phyloP scores from a whole-genome alignment of 2,329 filamentous ascomycete genomes.

The Stenocarpella maydis region DNA sequence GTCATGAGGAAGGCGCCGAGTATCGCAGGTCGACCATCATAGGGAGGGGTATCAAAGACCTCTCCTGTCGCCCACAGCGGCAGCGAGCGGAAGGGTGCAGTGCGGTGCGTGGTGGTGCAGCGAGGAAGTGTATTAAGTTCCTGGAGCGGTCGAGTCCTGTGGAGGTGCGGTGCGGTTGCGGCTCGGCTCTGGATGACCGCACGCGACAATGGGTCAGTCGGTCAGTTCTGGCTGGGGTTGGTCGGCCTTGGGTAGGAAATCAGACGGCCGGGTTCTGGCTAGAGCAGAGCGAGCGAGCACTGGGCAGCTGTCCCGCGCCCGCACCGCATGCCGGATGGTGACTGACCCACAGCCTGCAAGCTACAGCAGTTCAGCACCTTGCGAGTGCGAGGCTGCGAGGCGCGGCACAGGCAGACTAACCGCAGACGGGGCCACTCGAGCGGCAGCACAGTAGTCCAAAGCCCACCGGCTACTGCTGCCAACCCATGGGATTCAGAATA shows the following conservation, averaged over 20 bases:
- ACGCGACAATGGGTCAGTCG: slow-evolving; percentile 17
- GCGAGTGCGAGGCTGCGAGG: slow-evolving; percentile 9
- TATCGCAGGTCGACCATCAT: slow-evolving; percentile 33
- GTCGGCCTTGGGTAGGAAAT: slow-evolving; percentile 17
- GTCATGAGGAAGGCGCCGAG: slow-evolving; percentile 29
- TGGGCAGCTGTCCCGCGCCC: slow-evolving; percentile 24
- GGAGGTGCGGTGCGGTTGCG: slow-evolving; percentile 1
- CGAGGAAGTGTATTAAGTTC: neutral
- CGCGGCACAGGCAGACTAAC: slow-evolving; percentile 14
- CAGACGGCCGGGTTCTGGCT: slow-evolving; percentile 9
- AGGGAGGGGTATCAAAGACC: slow-evolving; percentile 16
- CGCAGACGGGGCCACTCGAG: neutral
- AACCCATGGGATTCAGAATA: neutral
- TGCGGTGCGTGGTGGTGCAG: neutral
- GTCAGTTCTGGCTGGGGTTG: neutral
- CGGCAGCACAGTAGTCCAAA: no score
- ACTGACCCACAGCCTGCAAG: neutral
- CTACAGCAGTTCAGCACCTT: neutral
- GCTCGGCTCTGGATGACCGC: slow-evolving; percentile 18
- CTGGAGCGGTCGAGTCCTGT: neutral
- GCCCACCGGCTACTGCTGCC: neutral
- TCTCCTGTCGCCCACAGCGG: slow-evolving; percentile 13
- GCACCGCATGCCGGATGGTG: slow-evolving; percentile 14
- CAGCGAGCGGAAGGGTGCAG: slow-evolving; percentile 10
- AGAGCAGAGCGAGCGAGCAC: neutral